These are phyloP conservation scores for Hsuehochloa calcarea DNA, from an alignment of 176 grass and related monocot genomes.

Conservation along the genomic window DNA sequence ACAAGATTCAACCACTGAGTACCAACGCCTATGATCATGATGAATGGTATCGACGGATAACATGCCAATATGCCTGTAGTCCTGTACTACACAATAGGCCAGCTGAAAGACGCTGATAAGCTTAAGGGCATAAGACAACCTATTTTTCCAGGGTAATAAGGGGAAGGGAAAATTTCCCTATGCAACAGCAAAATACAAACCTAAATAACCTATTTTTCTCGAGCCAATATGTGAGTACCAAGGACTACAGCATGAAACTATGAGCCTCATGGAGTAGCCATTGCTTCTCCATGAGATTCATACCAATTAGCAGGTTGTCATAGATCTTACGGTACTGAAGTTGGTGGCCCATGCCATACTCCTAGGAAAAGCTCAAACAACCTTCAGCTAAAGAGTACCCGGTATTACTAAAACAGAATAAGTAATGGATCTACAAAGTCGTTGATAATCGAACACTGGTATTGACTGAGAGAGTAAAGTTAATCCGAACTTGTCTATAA, in stretches of 20 bases:
- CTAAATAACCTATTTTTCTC: neutral
- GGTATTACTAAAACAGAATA: neutral
- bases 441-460: neutral
- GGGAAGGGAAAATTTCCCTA: neutral
- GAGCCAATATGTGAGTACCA: neutral
- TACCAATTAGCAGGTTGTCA: neutral
- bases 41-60: neutral
- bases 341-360: neutral
- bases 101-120: neutral
- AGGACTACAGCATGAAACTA: neutral
- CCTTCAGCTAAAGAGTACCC: neutral
- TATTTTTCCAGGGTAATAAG: neutral
- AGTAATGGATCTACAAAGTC: neutral
- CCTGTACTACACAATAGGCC: neutral
- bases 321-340: neutral
- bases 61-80: neutral
- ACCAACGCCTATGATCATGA: neutral
- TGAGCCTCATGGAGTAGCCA: neutral
- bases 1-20: neutral
- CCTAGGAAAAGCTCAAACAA: slow-evolving; percentile 1
- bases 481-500: neutral
- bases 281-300: neutral
- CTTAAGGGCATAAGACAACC: neutral
- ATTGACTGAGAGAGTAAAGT: neutral
- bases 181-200: neutral